Percentiles rank a stretch among this genome's conserved stretches.
Conservation (phyloP, 495 filamentous ascomycete species). For the Cladorrhinum samala region DNA sequence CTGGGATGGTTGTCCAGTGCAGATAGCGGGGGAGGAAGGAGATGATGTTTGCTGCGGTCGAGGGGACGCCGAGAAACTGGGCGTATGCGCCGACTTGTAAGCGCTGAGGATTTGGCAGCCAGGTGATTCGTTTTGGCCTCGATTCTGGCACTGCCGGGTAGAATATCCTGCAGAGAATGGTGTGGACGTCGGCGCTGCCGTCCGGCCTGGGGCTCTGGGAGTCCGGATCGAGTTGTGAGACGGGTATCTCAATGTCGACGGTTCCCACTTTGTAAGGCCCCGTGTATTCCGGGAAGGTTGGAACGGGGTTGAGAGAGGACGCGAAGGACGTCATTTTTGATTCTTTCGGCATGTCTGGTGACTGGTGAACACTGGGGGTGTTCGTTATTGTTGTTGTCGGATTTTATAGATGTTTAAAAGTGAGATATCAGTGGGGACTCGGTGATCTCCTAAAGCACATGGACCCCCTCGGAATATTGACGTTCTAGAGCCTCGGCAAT, state of each 20-base stretch:
- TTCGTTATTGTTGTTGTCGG: too few species aligned
- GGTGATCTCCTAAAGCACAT: too few species aligned
- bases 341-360: too few species aligned
- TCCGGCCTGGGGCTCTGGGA: constrained; percentile 46
- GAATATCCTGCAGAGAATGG: constrained; percentile 68
- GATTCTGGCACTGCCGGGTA: constrained; percentile 55
- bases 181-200: constrained; percentile 45
- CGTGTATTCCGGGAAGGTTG: constrained; percentile 60
- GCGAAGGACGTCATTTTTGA: constrained; percentile 15
- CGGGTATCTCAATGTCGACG: constrained; percentile 66
- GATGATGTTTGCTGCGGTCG: constrained; percentile 49
- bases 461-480: too few species aligned
- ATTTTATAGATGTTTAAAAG: too few species aligned
- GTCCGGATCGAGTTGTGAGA: constrained; percentile 43
- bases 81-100: constrained; percentile 62
- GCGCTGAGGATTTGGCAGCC: constrained; percentile 68
- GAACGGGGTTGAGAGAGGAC: constrained; percentile 36
- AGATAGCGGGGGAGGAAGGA: constrained; percentile 61
- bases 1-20: constrained; percentile 55
- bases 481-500: too few species aligned
- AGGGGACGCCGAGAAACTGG: constrained; percentile 56
- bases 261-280: constrained; percentile 71
- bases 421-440: too few species aligned
- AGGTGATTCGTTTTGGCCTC: constrained; percentile 45
- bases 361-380: too few species aligned